These are phyloP conservation scores for Metschnikowia hibisci DNA, from an alignment of 805 yeast genomes.

Conservation along the genomic window DNA sequence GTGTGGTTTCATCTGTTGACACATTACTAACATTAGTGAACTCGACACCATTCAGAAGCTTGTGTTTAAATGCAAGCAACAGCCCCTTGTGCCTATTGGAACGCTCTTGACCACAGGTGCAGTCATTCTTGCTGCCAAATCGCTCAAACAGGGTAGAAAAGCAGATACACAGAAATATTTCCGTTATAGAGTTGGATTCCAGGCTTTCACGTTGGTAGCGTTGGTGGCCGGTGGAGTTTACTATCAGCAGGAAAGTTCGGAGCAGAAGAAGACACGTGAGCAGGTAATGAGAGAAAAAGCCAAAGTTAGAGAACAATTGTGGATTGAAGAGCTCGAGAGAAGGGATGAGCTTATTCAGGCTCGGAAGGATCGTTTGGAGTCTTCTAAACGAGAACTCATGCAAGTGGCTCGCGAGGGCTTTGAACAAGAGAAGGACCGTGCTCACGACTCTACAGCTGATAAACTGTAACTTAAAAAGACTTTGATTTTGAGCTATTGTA, in stretches of 20 bases:
- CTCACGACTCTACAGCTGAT: neutral
- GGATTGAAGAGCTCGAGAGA: constrained; percentile 90
- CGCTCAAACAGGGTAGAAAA: constrained; percentile 68
- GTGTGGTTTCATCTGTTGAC: neutral
- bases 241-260: constrained; percentile 51
- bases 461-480: neutral
- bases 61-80: constrained; percentile 65
- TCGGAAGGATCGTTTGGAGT: constrained; percentile 64
- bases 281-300: constrained; percentile 74
- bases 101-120: constrained; percentile 76
- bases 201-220: constrained; percentile 78
- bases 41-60: constrained; percentile 52
- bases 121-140: constrained; percentile 71
- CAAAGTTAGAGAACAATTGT: constrained; percentile 72
- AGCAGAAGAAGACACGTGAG: constrained; percentile 45
- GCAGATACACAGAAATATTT: constrained; percentile 80
- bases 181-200: constrained; percentile 85
- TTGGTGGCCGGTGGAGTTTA: constrained; percentile 73
- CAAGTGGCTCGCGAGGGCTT: constrained; percentile 36
- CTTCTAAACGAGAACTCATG: constrained; percentile 38
- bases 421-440: constrained; percentile 18
- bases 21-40: constrained; percentile 27
- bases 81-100: constrained; percentile 87
- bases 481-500: neutral
- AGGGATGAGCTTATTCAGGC: constrained; percentile 71